Evolutionary conservation across 176 grass and related monocot genomes (phyloP), one percentile per base, ranked within the genome.

Genomic region (Pharus latifolius): DNA sequence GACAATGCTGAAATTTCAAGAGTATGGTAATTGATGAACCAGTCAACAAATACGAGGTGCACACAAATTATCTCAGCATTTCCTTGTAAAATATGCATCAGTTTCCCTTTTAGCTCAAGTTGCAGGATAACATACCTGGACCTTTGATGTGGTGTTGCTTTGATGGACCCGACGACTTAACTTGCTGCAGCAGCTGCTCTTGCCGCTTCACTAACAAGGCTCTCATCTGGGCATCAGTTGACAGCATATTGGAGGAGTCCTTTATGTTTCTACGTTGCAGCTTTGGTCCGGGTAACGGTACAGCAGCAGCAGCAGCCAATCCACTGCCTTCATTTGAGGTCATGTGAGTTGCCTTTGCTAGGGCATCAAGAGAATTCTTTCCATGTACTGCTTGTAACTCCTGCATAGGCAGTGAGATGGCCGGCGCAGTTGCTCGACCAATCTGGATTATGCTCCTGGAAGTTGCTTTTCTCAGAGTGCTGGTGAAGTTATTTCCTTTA

Each of bases 101-200:
- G n/a, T n/a, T n/a, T n/a, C n/a, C n/a, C n/a, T n/a, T n/a, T n/a
- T n/a, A n/a, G n/a, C n/a, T n/a, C n/a, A n/a, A n/a, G n/a, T n/a
- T n/a, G n/a, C n/a, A n/a, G n/a, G n/a, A 15, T 9, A n/a, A n/a
- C 52, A 66, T 74, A 85, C 82, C 82, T 61, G 82, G 75, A 22
- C 82, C 82, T 78, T 79, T 79, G 54, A 84, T 79, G 69, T 84
- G 35, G 70, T 34, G 59, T 30, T 84, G 59, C 19, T 25, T 18
- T 42, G 27, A 44, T 38, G 54, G 67, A 38, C 27, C 67, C 13
- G 6, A 60, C 35, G 60, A 68, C 16, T 68, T 84, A 68, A 37
- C 67, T 30, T 79, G 82, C 76, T 79, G 27, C 37, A 84, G 82
- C 45, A 84, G 44, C 12, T 30, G 53, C 45, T 84, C 68, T 74